A percentile compares a stretch with the other conserved stretches of the same genome.
Evolutionary conservation across 805 yeast species (phyloP).

Genomic region (Lachancea mirantina): DNA sequence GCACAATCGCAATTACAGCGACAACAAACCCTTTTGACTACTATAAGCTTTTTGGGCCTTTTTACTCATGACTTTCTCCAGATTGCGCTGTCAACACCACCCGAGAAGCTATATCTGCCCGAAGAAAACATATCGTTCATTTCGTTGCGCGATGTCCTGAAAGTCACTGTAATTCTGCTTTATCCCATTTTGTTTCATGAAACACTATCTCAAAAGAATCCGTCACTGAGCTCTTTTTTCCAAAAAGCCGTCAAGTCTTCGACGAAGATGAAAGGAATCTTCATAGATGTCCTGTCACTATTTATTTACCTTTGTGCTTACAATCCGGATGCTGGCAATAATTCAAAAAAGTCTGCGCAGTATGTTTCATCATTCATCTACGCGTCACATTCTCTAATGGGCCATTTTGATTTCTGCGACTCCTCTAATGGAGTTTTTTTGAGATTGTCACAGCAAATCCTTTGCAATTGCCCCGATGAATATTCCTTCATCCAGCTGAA

Average conservation of each 20-base stretch:
- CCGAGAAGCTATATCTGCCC: too few species aligned
- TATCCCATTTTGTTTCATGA: slow-evolving; percentile 48
- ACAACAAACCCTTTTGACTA: slow-evolving; percentile 37
- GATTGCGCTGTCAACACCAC: slow-evolving; percentile 33
- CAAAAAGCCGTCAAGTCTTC: slow-evolving; percentile 38
- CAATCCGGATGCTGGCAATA: not conserved
- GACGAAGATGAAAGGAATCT: slow-evolving; percentile 39
- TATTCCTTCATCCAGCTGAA: slow-evolving; percentile 61
- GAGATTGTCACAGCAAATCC: slow-evolving; percentile 46
- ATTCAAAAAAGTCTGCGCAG: slow-evolving; percentile 21
- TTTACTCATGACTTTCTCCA: slow-evolving; percentile 36
- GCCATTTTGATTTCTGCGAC: slow-evolving; percentile 62
- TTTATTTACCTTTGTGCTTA: slow-evolving; percentile 14
- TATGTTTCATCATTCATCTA: slow-evolving; percentile 38
- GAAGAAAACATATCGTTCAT: not conserved
- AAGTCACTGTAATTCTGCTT: slow-evolving; percentile 19
- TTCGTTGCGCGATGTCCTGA: not conserved
- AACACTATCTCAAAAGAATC: slow-evolving; percentile 38
- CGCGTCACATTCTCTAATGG: slow-evolving; percentile 66
- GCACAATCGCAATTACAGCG: slow-evolving; percentile 31
- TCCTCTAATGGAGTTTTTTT: slow-evolving; percentile 56
- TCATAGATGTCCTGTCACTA: slow-evolving; percentile 25
- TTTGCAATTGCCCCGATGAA: slow-evolving; percentile 37
- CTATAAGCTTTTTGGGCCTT: slow-evolving; percentile 49
- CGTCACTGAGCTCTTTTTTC: slow-evolving; percentile 36